Percentiles rank a stretch among this genome's conserved stretches.
Evolutionary conservation across 345 rosid species (phyloP).

Genomic region (Citrus australasica): DNA sequence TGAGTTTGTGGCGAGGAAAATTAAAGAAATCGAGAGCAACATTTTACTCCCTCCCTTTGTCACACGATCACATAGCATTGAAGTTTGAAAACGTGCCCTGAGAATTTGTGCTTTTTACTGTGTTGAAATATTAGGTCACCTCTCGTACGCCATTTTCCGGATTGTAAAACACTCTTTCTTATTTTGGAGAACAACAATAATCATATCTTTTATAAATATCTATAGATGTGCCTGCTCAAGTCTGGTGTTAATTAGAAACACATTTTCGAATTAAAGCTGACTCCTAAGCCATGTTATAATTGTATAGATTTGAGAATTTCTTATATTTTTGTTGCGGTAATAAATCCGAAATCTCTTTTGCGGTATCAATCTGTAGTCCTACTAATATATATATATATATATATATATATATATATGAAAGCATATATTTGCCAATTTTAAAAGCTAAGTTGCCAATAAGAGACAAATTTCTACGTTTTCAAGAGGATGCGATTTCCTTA

Average conservation of each 20-base stretch:
- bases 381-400: neutral
- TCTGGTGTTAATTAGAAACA: neutral
- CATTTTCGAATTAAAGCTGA: neutral
- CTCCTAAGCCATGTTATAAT: neutral
- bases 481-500: conserved; percentile 6
- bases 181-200: neutral
- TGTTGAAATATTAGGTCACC: no score
- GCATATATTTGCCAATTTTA: conserved; percentile 9
- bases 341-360: neutral
- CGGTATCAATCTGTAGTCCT: neutral
- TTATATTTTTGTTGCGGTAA: no score
- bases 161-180: neutral
- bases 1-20: neutral
- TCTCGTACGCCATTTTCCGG: neutral
- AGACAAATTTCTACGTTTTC: conserved; percentile 12
- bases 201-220: no score
- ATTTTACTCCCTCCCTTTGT: neutral
- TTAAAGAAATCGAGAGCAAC: neutral
- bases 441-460: conserved; percentile 22
- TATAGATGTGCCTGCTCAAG: neutral
- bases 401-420: no score
- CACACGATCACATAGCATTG: neutral
- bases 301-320: neutral
- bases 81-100: neutral
- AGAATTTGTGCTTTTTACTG: neutral